Evolutionary conservation across 2,329 filamentous ascomycete species (phyloP), one percentile per base, ranked within the genome.

Genomic region (Magnaporthiopsis incrustans): DNA sequence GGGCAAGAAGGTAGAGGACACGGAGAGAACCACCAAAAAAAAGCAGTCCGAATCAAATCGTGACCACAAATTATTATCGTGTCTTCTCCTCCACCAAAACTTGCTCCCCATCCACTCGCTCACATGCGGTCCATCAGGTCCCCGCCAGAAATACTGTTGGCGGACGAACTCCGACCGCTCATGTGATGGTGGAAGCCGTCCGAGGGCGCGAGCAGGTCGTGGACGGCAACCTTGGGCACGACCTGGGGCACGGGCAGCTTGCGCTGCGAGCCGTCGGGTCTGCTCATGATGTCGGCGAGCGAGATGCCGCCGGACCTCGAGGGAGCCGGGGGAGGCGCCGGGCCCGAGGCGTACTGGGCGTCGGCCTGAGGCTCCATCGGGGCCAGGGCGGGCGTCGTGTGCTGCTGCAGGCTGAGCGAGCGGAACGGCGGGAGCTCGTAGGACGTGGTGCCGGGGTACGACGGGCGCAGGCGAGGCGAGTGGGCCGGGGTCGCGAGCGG

Each of bases 401-500:
- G 77, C 68, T 84, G 81, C 60, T 81, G 77, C 64, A 85, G 74
- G 33, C 81, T 81, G 64, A 87, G 74, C 69, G 83, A 84, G 65
- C 95, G 89, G 70, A 99, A 87, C 58, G 91, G 92, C 38, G 95
- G 94, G 64, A 98, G 82, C 75, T 97, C 93, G 70, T 81, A 78
- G 12, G 59, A 60, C 8, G 59, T 60, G 64, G 94, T 83, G 68
- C 89, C 87, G 68, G 81, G 85, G 72, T 90, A 89, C 8, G 50
- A 57, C 3, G 94, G 91, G 66, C 93, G 85, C 69, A 99, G 82
- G 58, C 95, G 91, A 62, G 95, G 95, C 25, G 93, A 97, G 77
- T 98, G 95, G 58, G 93, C 94, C 5, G 94, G 94, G 6, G 94
- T 99, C 33, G 93, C 94, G 64, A 98, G 87, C n/a, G 94, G 94